These are phyloP conservation scores for Calocybe cyanea DNA, from an alignment of 768 basidiomycete species.

Conservation along the genomic window DNA sequence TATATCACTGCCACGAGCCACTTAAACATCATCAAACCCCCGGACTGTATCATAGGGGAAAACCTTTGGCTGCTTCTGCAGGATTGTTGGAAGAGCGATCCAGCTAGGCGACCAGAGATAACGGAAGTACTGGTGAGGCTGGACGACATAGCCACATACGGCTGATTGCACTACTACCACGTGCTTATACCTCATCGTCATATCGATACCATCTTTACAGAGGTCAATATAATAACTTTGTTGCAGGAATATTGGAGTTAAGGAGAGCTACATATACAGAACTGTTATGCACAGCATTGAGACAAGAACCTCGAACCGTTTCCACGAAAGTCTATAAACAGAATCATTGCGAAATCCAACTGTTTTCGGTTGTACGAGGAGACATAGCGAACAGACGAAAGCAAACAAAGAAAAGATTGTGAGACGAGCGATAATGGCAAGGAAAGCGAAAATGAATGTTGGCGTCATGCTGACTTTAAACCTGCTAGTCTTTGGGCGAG, in stretches of 20 bases:
- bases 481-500: constrained; percentile 55
- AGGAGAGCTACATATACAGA: constrained; percentile 7
- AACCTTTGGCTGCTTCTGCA: constrained; percentile 7
- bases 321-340: constrained; percentile 8
- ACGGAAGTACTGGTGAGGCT: too few species aligned
- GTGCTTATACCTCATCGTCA: too few species aligned
- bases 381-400: constrained; percentile 1
- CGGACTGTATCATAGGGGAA: too few species aligned
- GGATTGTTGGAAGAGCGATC: too few species aligned
- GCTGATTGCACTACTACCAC: too few species aligned
- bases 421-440: constrained; percentile 10
- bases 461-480: constrained; percentile 10
- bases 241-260: constrained; percentile 7
- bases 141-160: too few species aligned
- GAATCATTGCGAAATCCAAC: constrained; percentile 9
- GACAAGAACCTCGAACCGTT: constrained; percentile 1
- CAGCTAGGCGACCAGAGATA: too few species aligned
- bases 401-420: constrained; percentile 5
- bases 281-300: constrained; percentile 1
- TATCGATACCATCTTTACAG: too few species aligned
- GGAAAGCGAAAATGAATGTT: not conserved
- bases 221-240: constrained; percentile 5
- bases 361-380: constrained; percentile 1
- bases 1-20: not conserved
- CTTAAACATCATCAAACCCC: too few species aligned